These are phyloP conservation scores for Simmondsia chinensis DNA, from an alignment of 148 eudicot species.

Conservation along the genomic window DNA sequence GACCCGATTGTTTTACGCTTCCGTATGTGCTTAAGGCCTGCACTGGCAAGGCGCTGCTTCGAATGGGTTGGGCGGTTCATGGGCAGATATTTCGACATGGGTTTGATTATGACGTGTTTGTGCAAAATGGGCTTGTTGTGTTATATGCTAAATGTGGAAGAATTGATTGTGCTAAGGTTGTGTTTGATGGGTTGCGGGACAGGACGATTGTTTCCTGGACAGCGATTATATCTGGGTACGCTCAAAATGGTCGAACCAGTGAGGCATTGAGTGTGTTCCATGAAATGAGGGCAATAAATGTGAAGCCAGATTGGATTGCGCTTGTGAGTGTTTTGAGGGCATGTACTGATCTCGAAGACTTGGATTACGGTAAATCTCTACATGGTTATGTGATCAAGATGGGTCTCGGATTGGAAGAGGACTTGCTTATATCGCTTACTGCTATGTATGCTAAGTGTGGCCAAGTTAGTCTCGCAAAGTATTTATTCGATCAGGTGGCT, in stretches of 20 bases:
- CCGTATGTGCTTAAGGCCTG: conserved; percentile 54
- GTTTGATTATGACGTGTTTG: conserved; percentile 31
- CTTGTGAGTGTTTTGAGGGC: conserved; percentile 59
- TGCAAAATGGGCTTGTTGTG: conserved; percentile 50
- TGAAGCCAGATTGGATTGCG: conserved; percentile 49
- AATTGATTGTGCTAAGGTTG: conserved; percentile 29
- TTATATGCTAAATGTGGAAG: conserved; percentile 51
- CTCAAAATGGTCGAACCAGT: conserved; percentile 46
- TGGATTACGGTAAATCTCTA: conserved; percentile 48
- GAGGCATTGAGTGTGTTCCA: conserved; percentile 46
- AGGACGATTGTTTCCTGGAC: conserved; percentile 65
- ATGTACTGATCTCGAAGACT: conserved; percentile 49
- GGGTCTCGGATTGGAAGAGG: conserved; percentile 49
- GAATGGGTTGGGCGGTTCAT: conserved; percentile 36
- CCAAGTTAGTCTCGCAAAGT: conserved; percentile 38
- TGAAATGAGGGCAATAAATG: conserved; percentile 31
- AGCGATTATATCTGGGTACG: conserved; percentile 50
- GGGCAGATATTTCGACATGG: conserved; percentile 40
- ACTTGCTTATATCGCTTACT: conserved; percentile 47
- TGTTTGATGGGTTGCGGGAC: conserved; percentile 28
- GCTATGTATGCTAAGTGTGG: conserved; percentile 69
- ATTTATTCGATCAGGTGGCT: conserved; percentile 39
- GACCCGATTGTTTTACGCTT: conserved; percentile 42
- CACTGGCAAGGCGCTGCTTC: conserved; percentile 10
- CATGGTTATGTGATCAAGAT: conserved; percentile 49